Evolutionary conservation across 2,329 filamentous ascomycete species (phyloP), one percentile per base, ranked within the genome.

Genomic region (Pyrenochaeta sp.): DNA sequence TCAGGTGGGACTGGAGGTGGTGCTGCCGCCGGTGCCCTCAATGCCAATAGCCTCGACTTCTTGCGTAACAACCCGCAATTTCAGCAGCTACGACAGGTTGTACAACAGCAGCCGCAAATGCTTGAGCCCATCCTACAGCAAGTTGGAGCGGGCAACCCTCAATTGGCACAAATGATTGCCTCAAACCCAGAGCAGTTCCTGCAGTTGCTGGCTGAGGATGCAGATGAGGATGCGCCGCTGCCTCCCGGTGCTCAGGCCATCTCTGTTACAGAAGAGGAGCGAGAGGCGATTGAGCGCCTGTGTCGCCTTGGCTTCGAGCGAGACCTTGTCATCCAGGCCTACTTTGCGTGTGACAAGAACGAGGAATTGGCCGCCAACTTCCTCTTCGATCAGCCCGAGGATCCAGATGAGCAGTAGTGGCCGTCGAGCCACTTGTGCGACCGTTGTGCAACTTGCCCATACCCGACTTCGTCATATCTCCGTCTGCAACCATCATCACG

Each of bases 321-420:
- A 59, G 93, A 98, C 69, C 88, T 93, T 69, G 95, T 95, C 50
- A 97, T 98, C 67, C 94, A 99, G 81, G 95, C 95, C 27, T 99
- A 98, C 82, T 99, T 99, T 77, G 95, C 95, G 34, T 99, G 95
- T 79, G 95, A 99, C 80, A 99, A 98, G 86, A 98, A 99, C 78
- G 95, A 99, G 81, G 95, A 99, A 80, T 85, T 99, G 50, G 95
- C 95, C 0, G 95, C 95, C 64, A 99, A 99, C 81, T 98, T 97
- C 80, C 84, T 99, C 59, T 99, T 99, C 75, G 95, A 99, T 72
- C 93, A 98, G 81, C 93, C 93, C 9, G 93, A 96, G 61, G 93
- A 97, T 47, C 90, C 91, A 36, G 88, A 90, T 56, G 80, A 83
- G 50, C 72, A 78, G 69, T 78, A 71, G 59, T 58, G 54, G 43